Conservation (phyloP, 1,284 basidiomycete genomes). For the Coniferiporia sulphurascens region DNA sequence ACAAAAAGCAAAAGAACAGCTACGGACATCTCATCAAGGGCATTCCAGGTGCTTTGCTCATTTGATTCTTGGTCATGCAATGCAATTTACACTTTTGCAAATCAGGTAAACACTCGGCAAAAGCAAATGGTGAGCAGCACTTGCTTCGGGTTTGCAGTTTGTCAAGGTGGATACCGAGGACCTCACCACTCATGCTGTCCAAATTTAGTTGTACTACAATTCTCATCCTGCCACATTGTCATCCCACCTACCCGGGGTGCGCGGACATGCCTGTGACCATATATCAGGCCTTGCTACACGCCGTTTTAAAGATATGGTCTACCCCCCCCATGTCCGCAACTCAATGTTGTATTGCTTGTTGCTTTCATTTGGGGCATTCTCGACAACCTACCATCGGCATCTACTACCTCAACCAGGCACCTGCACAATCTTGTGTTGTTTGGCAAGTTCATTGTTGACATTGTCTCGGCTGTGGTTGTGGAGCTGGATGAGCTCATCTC, state of each 20-base stretch:
- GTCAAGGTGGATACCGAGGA: background rate
- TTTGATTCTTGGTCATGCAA: too few species aligned
- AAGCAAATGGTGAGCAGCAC: constrained; percentile 48
- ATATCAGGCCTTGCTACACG: constrained; percentile 60
- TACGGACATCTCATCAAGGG: too few species aligned
- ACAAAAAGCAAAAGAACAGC: too few species aligned
- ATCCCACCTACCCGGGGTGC: constrained; percentile 45
- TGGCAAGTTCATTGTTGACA: constrained; percentile 68
- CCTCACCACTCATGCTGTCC: too few species aligned
- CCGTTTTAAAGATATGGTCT: constrained; percentile 54
- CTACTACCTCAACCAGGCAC: constrained; percentile 39
- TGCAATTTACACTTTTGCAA: too few species aligned
- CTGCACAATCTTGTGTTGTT: constrained; percentile 41
- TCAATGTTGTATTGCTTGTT: constrained; percentile 47
- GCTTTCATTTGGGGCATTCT: constrained; percentile 61
- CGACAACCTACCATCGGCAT: constrained; percentile 60
- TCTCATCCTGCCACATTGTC: constrained; percentile 51
- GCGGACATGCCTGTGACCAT: constrained; percentile 53
- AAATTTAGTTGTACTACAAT: constrained; percentile 49
- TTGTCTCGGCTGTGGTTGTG: constrained; percentile 73
- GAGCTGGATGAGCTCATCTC: constrained; percentile 76
- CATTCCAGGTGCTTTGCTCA: too few species aligned
- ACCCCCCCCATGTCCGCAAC: constrained; percentile 33
- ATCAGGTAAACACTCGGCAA: too few species aligned
- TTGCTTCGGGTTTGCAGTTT: background rate